Evolutionary conservation across 2,329 filamentous ascomycete species (phyloP).

Genomic region (Phyllosticta citriasiana): DNA sequence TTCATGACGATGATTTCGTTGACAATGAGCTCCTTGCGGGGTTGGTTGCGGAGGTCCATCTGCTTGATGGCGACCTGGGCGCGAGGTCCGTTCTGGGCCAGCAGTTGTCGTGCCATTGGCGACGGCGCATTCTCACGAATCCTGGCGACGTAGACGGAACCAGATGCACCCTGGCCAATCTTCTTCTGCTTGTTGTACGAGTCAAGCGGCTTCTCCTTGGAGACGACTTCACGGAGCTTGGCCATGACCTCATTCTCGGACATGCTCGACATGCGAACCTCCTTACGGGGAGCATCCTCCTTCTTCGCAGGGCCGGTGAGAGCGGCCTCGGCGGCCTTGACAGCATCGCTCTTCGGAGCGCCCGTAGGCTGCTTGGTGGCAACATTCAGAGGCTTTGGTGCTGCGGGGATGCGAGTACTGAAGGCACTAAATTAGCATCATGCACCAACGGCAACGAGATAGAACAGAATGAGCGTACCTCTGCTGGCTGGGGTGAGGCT

Average conservation of each 20-base stretch:
- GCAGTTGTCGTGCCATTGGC: slow-evolving; percentile 64
- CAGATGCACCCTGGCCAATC: slow-evolving; percentile 95
- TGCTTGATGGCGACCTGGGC: slow-evolving; percentile 98
- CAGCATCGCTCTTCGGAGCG: slow-evolving; percentile 50
- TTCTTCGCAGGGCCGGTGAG: slow-evolving; percentile 51
- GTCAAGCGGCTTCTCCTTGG: slow-evolving; percentile 85
- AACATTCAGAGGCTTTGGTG: slow-evolving; percentile 47
- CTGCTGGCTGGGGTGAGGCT: slow-evolving; percentile 14
- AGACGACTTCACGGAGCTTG: slow-evolving; percentile 86
- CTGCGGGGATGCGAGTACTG: slow-evolving; percentile 24
- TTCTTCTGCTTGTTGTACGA: slow-evolving; percentile 99
- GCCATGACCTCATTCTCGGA: slow-evolving; percentile 95
- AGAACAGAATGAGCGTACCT: slow-evolving; percentile 6
- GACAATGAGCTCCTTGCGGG: slow-evolving; percentile 94
- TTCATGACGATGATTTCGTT: slow-evolving; percentile 99
- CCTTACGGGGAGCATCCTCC: slow-evolving; percentile 73
- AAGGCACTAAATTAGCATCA: not conserved
- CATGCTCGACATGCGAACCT: slow-evolving; percentile 98
- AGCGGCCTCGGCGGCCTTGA: slow-evolving; percentile 84
- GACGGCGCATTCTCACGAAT: slow-evolving; percentile 84
- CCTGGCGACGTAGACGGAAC: slow-evolving; percentile 94
- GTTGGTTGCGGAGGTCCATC: slow-evolving; percentile 97
- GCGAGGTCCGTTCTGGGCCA: slow-evolving; percentile 67
- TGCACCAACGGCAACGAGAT: not conserved
- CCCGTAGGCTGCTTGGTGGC: slow-evolving; percentile 38